These are phyloP conservation scores for Chlamydomonas sphaeroides DNA, from an alignment of 139 green algal genomes.

Conservation along the genomic window DNA sequence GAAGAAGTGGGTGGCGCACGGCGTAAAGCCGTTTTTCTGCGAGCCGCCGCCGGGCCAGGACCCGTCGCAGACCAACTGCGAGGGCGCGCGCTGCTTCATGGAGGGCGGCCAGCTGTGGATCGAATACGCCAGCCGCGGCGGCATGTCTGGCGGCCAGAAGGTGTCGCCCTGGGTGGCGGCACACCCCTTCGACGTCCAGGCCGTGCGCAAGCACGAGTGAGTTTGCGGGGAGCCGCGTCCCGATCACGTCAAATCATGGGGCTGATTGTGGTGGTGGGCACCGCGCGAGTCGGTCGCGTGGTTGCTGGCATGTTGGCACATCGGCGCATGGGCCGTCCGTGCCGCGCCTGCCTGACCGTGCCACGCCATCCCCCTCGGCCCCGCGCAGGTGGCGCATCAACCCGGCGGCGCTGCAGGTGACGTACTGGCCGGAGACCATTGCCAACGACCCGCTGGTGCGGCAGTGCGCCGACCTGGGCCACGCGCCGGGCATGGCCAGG, in stretches of 20 bases:
- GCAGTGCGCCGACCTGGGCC: conserved; percentile 33
- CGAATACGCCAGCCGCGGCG: conserved; percentile 22
- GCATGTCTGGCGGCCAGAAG: neutral
- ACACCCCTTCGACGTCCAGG: conserved; percentile 3
- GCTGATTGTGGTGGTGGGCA: no score
- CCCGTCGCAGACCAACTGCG: neutral
- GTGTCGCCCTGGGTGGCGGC: conserved; percentile 12
- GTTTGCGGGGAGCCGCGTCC: no score
- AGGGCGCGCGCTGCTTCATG: conserved; percentile 24
- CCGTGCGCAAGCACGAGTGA: conserved; percentile 7
- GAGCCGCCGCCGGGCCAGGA: neutral
- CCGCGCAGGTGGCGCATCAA: no score
- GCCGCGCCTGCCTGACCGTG: no score
- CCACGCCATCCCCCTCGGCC: no score
- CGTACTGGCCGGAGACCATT: conserved; percentile 18
- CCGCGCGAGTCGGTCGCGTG: no score
- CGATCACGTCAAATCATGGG: no score
- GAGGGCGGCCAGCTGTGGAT: conserved; percentile 21
- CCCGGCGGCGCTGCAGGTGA: neutral
- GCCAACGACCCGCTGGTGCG: conserved; percentile 4
- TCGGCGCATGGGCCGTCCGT: no score
- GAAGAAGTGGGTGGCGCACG: conserved; percentile 36
- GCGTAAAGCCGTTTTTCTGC: conserved; percentile 2
- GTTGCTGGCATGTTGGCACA: no score
- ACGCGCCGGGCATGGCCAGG: conserved; percentile 28